phyloP scores from a whole-genome alignment of 2,329 filamentous ascomycete species.

The Aspergillus sp. region DNA sequence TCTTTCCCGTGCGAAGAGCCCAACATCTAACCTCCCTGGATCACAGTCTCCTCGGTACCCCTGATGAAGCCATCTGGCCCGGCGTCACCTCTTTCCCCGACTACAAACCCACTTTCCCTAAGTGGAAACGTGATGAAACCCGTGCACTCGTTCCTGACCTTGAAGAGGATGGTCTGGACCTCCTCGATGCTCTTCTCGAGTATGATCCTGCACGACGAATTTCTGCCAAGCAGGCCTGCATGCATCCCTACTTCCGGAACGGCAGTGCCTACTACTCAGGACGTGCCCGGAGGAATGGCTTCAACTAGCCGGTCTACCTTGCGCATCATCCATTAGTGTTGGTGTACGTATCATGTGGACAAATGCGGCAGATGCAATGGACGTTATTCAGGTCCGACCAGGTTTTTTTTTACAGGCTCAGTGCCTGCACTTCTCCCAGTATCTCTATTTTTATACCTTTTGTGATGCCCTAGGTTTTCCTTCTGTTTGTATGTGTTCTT shows the following conservation, averaged over 20 bases:
- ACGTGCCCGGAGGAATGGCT: conserved; percentile 41
- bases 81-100: conserved; percentile 94
- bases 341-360: conserved; percentile 24
- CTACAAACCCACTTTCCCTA: conserved; percentile 89
- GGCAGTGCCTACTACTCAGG: conserved; percentile 53
- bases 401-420: neutral
- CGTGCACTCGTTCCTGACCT: conserved; percentile 69
- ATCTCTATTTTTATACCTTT: conserved; percentile 14
- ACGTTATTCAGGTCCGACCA: neutral
- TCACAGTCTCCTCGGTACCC: conserved; percentile 75
- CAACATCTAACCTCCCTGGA: conserved; percentile 21
- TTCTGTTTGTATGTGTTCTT: conserved; percentile 24
- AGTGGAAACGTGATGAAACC: conserved; percentile 75
- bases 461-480: conserved; percentile 18
- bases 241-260: conserved; percentile 77
- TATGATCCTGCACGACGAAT: conserved; percentile 87
- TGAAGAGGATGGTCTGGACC: conserved; percentile 59
- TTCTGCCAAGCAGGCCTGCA: conserved; percentile 83
- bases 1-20: neutral
- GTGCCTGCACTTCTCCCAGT: conserved; percentile 1
- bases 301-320: conserved; percentile 36
- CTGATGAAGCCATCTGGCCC: conserved; percentile 79
- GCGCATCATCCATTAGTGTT: conserved; percentile 16
- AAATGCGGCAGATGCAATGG: conserved; percentile 11
- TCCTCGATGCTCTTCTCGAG: conserved; percentile 69